Evolutionary conservation across 2,329 filamentous ascomycete genomes (phyloP), one percentile per base, ranked within the genome.

Genomic region (Akanthomyces uredinophilus): DNA sequence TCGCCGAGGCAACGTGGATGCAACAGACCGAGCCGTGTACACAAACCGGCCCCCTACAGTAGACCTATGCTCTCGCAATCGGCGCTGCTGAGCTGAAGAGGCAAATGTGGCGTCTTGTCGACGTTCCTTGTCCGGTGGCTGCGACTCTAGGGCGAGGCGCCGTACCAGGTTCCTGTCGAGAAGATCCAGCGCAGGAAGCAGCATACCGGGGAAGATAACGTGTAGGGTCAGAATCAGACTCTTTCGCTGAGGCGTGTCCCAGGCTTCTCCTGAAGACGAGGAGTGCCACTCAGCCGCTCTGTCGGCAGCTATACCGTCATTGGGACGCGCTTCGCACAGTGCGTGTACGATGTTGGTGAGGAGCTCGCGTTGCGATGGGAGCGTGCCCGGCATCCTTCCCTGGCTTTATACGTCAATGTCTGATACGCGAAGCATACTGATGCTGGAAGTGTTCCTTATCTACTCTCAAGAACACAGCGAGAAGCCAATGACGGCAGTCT

Each of bases 111-210:
- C 24, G 22, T 18, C 37, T 18, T 51, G 27, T 49, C 35, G 29
- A 39, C 14, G 24, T 16, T 7, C 22, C 20, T n/a, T 32, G 39
- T 16, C 32, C 20, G 59, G 5, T 39, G 47, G 16, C n/a, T 52
- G 27, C 35, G 27, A 16, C 11, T 50, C 50, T 29, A 65, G 61
- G 32, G 62, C 61, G 5, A 87, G 73, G 1, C 86, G 81, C 6
- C 81, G 86, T 39, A 96, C 85, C 0, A 95, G 83, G 3, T 82
- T 78, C 29, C 91, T 84, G 73, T 99, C 95, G 1, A 99, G 81
- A 0, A 98, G 81, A 73, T 98, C 93, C 3, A 99, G 81, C 0
- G 94, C 92, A 3, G 92, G 90, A 1, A 97, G 86, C 2, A 97
- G 77, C 60, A 92, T 83, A 65, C 86, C 85, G 0, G 92, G 92